Conservation (phyloP, 306 rosid genomes). For the Heteromeles arbutifolia region DNA sequence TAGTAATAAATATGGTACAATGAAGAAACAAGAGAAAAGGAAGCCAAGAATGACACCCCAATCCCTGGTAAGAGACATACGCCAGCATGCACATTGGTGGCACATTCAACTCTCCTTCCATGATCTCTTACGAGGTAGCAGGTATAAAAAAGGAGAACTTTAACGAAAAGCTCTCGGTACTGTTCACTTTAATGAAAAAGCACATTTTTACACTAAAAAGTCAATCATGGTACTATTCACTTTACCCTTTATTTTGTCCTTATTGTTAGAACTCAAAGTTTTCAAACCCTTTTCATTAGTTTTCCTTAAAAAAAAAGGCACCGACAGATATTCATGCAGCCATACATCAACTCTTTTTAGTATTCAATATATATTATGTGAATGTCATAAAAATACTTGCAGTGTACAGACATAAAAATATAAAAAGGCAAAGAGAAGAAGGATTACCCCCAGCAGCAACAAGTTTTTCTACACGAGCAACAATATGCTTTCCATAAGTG, state of each 20-base stretch:
- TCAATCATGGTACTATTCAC: too few species aligned
- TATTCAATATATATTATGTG: background rate
- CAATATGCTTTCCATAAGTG: constrained; percentile 94
- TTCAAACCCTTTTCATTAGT: too few species aligned
- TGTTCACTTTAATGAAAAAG: too few species aligned
- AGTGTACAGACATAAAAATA: background rate
- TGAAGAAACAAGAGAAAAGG: background rate
- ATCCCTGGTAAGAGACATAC: background rate
- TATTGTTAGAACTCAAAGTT: too few species aligned
- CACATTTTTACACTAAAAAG: too few species aligned
- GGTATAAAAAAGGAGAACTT: background rate
- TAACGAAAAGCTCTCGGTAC: too few species aligned
- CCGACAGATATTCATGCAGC: background rate
- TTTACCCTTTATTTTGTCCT: too few species aligned
- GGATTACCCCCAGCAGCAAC: constrained; percentile 92
- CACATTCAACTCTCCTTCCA: background rate
- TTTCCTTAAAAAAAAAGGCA: background rate
- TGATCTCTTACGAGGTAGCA: background rate
- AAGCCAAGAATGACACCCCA: background rate
- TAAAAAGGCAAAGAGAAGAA: background rate
- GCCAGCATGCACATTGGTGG: background rate
- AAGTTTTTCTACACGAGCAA: constrained; percentile 95
- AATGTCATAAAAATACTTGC: background rate
- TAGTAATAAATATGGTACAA: background rate
- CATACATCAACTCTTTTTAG: background rate